A percentile compares a stretch with the other conserved stretches of the same genome.
phyloP scores from a whole-genome alignment of 164 flowering plant genomes.

The Sedum album region DNA sequence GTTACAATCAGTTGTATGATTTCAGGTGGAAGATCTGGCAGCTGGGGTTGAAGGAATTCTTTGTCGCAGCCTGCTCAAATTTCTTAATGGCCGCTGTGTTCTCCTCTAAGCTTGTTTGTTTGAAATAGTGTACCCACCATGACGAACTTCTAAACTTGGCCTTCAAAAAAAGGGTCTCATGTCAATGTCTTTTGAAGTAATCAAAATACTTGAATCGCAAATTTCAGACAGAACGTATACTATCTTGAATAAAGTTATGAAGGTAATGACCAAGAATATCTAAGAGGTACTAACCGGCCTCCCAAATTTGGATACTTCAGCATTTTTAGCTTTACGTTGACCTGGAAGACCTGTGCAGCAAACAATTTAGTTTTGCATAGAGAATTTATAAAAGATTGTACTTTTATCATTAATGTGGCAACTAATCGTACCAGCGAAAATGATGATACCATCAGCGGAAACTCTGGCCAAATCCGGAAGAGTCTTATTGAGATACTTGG shows the following conservation, averaged over 20 bases:
- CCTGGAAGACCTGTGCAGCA: slow-evolving; percentile 23
- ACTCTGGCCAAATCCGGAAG: slow-evolving; percentile 41
- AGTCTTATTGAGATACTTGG: slow-evolving; percentile 35
- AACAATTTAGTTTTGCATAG: background rate
- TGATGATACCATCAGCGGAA: slow-evolving; percentile 28
- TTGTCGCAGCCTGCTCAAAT: slow-evolving; percentile 60
- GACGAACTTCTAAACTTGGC: slow-evolving; percentile 75
- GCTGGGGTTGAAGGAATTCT: slow-evolving; percentile 40
- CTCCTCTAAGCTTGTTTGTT: slow-evolving; percentile 59
- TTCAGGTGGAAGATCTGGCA: slow-evolving; percentile 86
- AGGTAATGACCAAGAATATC: slow-evolving; percentile 11
- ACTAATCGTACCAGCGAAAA: slow-evolving; percentile 1
- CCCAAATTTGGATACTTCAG: slow-evolving; percentile 60
- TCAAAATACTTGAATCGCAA: background rate
- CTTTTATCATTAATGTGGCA: background rate
- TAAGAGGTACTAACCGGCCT: slow-evolving; percentile 44
- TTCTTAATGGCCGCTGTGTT: slow-evolving; percentile 63
- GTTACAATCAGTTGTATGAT: slow-evolving; percentile 31
- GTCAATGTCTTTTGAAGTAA: background rate
- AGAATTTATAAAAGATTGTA: background rate
- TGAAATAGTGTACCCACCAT: slow-evolving; percentile 72
- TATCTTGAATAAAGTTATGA: background rate
- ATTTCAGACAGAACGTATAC: too few relatives aligned
- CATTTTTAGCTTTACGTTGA: slow-evolving; percentile 49
- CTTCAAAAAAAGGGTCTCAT: slow-evolving; percentile 19